Conservation (phyloP, 1,284 basidiomycete species). For the Ustilago trichophora region DNA sequence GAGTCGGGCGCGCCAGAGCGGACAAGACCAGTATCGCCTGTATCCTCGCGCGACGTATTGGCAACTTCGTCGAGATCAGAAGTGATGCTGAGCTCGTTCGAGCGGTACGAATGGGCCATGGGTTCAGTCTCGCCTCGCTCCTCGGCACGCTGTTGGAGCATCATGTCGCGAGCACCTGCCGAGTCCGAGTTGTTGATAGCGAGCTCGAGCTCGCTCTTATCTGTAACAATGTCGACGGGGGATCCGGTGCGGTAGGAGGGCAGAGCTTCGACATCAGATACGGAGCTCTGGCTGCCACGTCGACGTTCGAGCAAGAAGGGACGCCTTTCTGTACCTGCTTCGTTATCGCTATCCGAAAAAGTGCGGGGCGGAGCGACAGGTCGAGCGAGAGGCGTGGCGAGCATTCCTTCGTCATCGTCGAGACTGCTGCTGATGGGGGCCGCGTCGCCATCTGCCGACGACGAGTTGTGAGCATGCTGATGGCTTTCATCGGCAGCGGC, state of each 20-base stretch:
- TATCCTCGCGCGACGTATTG: conserved; percentile 14
- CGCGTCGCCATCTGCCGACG: conserved; percentile 18
- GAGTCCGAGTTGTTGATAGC: conserved; percentile 40
- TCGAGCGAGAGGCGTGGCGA: conserved; percentile 41
- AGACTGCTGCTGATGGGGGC: conserved; percentile 30
- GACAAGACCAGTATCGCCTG: not conserved
- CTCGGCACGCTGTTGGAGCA: conserved; percentile 49
- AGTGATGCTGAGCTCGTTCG: conserved; percentile 32
- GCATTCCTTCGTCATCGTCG: conserved; percentile 43
- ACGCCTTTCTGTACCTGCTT: conserved; percentile 11
- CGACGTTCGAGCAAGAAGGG: conserved; percentile 36
- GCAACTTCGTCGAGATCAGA: conserved; percentile 31
- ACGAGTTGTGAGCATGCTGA: conserved; percentile 15
- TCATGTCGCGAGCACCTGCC: conserved; percentile 55
- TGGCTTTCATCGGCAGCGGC: conserved; percentile 9
- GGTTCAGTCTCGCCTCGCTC: conserved; percentile 40
- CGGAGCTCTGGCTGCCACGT: conserved; percentile 38
- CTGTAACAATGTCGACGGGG: conserved; percentile 18
- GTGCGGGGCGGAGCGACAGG: conserved; percentile 9
- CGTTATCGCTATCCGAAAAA: conserved; percentile 26
- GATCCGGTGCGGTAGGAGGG: conserved; percentile 15
- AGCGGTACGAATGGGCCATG: conserved; percentile 39
- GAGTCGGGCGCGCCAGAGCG: not conserved
- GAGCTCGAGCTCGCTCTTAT: conserved; percentile 34
- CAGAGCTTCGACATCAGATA: conserved; percentile 35